These are phyloP conservation scores for Athelia psychrophila DNA, from an alignment of 1,284 basidiomycete species.

Conservation along the genomic window DNA sequence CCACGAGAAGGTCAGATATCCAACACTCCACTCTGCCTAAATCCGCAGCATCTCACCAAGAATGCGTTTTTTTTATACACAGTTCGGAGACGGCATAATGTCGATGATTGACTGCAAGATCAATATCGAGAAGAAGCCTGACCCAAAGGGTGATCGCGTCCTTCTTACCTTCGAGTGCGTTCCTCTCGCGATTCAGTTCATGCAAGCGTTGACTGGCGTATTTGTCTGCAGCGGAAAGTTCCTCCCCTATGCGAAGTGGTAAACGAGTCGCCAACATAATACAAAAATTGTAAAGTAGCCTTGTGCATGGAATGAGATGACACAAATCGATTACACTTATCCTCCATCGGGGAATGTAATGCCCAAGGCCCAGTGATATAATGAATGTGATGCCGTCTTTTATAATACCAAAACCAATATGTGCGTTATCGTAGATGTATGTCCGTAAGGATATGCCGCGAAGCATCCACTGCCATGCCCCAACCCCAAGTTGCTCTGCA, in stretches of 20 bases:
- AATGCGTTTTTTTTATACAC: background rate
- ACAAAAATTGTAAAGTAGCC: no score
- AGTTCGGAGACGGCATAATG: constrained; percentile 93
- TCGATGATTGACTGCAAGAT: constrained; percentile 87
- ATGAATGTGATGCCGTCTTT: no score
- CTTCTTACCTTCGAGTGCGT: constrained; percentile 82
- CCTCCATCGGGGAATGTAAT: no score
- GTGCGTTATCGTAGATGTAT: no score
- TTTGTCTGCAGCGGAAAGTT: constrained; percentile 59
- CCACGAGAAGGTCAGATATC: constrained; percentile 69
- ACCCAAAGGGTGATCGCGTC: constrained; percentile 83
- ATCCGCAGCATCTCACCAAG: background rate
- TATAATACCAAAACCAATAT: no score
- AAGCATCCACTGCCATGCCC: no score
- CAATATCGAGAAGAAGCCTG: constrained; percentile 67
- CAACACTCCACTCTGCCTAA: background rate
- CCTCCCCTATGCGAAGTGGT: constrained; percentile 71
- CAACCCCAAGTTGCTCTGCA: no score
- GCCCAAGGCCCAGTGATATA: no score
- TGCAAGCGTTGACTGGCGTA: constrained; percentile 5
- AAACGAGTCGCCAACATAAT: constrained; percentile 10
- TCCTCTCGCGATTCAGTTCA: background rate
- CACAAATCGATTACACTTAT: no score
- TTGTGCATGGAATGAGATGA: background rate
- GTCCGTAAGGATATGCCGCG: no score